phyloP scores from a whole-genome alignment of 2,329 filamentous ascomycete species.

The Aspergillus ochraceus region DNA sequence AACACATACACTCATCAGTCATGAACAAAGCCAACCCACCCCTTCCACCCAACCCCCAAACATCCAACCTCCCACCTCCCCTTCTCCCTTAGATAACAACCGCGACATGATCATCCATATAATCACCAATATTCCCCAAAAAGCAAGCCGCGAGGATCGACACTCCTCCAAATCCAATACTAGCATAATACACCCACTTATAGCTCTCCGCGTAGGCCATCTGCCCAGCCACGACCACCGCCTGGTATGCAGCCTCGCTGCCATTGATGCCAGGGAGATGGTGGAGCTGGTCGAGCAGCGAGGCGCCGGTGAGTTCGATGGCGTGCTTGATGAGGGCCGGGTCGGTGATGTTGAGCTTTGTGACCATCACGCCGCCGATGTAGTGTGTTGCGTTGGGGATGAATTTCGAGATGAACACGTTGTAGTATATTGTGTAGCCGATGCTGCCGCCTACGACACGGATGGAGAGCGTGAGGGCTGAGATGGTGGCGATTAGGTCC shows the following conservation, averaged over 20 bases:
- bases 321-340: slow-evolving; percentile 48
- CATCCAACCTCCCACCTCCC: too few species aligned
- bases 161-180: slow-evolving; percentile 61
- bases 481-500: slow-evolving; percentile 67
- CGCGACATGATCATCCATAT: slow-evolving; percentile 60
- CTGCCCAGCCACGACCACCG: slow-evolving; percentile 57
- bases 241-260: slow-evolving; percentile 51
- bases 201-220: slow-evolving; percentile 60
- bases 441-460: slow-evolving; percentile 67
- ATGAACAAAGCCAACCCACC: background rate
- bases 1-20: background rate
- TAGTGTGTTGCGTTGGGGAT: slow-evolving; percentile 46
- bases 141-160: slow-evolving; percentile 60
- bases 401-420: slow-evolving; percentile 50
- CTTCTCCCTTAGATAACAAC: slow-evolving; percentile 43
- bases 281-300: slow-evolving; percentile 51
- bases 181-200: slow-evolving; percentile 61
- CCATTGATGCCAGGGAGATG: slow-evolving; percentile 54
- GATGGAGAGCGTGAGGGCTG: slow-evolving; percentile 68
- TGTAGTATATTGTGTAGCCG: slow-evolving; percentile 62
- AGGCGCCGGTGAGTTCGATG: slow-evolving; percentile 55
- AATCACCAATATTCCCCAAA: slow-evolving; percentile 58
- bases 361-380: slow-evolving; percentile 53
- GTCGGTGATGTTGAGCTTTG: slow-evolving; percentile 52
- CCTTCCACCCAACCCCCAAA: background rate